phyloP scores from a whole-genome alignment of 768 basidiomycete genomes.

The Russula ochroleuca region DNA sequence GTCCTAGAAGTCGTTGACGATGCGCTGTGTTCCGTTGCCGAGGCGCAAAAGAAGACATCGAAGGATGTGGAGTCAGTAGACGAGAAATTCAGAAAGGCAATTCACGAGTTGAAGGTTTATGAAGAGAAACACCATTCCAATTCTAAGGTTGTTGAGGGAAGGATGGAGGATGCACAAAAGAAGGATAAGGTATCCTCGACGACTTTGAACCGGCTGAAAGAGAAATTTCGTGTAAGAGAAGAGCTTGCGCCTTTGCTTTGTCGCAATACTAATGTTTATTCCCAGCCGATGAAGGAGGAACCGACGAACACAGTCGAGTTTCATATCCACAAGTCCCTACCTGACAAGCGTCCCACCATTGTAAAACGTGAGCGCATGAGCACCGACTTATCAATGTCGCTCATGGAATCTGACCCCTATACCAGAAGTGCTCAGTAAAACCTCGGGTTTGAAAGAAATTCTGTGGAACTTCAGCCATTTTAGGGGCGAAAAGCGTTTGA shows the following conservation, averaged over 20 bases:
- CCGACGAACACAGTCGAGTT: background rate
- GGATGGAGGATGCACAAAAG: background rate
- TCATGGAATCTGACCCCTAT: background rate
- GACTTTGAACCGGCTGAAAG: background rate
- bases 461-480: no score
- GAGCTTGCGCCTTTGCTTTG: no score
- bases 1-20: background rate
- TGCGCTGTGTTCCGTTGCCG: slow-evolving; percentile 4
- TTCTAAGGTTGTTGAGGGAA: no score
- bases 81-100: background rate
- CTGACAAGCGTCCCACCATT: background rate
- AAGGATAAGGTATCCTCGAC: background rate
- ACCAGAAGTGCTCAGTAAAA: slow-evolving; percentile 7
- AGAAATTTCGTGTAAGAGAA: background rate
- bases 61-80: background rate
- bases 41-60: background rate
- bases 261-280: background rate
- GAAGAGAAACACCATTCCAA: background rate
- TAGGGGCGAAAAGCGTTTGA: no score
- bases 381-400: no score
- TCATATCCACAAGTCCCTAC: background rate
- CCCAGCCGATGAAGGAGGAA: background rate
- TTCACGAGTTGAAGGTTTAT: background rate
- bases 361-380: slow-evolving; percentile 13
- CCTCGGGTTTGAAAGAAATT: no score